Evolutionary conservation across 352 stramenopile species (phyloP).

Genomic region (Phytophthora sansomeana): DNA sequence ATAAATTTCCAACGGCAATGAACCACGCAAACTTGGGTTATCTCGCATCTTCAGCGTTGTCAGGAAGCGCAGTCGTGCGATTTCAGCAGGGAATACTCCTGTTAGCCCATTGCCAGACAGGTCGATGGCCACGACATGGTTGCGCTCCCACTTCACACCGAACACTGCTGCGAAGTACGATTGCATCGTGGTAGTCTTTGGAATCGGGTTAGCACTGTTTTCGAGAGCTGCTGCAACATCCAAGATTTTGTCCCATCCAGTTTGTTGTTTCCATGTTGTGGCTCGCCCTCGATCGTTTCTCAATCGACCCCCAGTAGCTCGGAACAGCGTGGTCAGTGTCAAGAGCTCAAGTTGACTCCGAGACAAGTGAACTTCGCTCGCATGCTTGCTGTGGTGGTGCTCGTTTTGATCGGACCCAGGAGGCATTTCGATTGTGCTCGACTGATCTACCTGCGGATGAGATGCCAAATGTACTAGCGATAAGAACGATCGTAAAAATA

Average conservation of each 20-base stretch:
- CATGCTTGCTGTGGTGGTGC: slow-evolving; percentile 5
- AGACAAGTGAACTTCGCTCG: slow-evolving; percentile 6
- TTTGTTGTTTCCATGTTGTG: slow-evolving; percentile 46
- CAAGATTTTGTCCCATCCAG: slow-evolving; percentile 47
- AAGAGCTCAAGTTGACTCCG: slow-evolving; percentile 52
- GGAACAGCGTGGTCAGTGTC: slow-evolving; percentile 53
- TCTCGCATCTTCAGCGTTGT: slow-evolving; percentile 65
- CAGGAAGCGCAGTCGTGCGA: slow-evolving; percentile 55
- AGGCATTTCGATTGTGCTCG: slow-evolving; percentile 3
- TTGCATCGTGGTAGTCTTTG: slow-evolving; percentile 40
- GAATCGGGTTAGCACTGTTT: slow-evolving; percentile 16
- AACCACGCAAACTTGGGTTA: slow-evolving; percentile 53
- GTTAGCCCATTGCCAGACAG: slow-evolving; percentile 57
- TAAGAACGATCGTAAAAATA: slow-evolving; percentile 5
- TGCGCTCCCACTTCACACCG: slow-evolving; percentile 63
- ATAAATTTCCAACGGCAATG: slow-evolving; percentile 41
- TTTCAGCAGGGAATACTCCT: slow-evolving; percentile 51
- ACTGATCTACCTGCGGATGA: no score
- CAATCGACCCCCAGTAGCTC: slow-evolving; percentile 41
- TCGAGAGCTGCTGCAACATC: slow-evolving; percentile 13
- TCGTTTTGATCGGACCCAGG: background rate
- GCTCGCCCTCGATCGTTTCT: background rate
- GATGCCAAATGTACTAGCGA: background rate
- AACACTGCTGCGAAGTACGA: slow-evolving; percentile 42
- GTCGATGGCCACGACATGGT: slow-evolving; percentile 69